Percentiles rank a stretch among this genome's conserved stretches.
phyloP scores from a whole-genome alignment of 2,329 filamentous ascomycete genomes.

The Dothistroma pini region DNA sequence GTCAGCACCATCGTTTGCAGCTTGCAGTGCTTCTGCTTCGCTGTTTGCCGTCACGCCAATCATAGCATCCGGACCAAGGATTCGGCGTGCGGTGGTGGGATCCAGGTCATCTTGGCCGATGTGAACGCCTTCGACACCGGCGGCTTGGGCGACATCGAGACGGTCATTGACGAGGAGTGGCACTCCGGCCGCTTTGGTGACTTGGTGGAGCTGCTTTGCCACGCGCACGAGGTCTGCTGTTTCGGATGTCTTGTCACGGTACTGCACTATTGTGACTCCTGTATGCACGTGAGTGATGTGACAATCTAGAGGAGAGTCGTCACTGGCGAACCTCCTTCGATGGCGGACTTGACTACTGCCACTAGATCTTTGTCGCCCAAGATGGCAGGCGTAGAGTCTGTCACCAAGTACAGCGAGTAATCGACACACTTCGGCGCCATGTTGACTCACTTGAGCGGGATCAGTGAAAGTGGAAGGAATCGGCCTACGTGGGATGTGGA shows the following conservation, averaged over 20 bases:
- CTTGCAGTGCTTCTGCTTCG: slow-evolving; percentile 66
- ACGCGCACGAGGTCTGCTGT: slow-evolving; percentile 68
- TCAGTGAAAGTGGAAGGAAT: neutral
- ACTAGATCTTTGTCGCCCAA: slow-evolving; percentile 68
- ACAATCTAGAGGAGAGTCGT: neutral
- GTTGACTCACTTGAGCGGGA: neutral
- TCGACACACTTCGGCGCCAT: slow-evolving; percentile 48
- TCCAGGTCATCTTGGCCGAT: slow-evolving; percentile 92
- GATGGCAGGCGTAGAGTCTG: slow-evolving; percentile 84
- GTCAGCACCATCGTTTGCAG: slow-evolving; percentile 73
- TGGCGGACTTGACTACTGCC: slow-evolving; percentile 68
- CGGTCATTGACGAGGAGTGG: slow-evolving; percentile 92
- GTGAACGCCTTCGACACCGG: slow-evolving; percentile 88
- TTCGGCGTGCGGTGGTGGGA: slow-evolving; percentile 60
- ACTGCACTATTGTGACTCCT: slow-evolving; percentile 80
- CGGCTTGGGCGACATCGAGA: slow-evolving; percentile 79
- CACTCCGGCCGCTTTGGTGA: slow-evolving; percentile 65
- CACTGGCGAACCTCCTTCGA: slow-evolving; percentile 61
- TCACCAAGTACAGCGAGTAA: slow-evolving; percentile 86
- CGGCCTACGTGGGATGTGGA: neutral
- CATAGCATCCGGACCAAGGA: slow-evolving; percentile 74
- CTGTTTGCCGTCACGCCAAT: slow-evolving; percentile 85
- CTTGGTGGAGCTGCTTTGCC: slow-evolving; percentile 65
- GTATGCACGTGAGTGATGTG: slow-evolving; percentile 16
- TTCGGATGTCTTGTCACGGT: slow-evolving; percentile 80